Base-by-base conservation (phyloP, 352 stramenopile genomes). In the Globisporangium middletonii region DNA sequence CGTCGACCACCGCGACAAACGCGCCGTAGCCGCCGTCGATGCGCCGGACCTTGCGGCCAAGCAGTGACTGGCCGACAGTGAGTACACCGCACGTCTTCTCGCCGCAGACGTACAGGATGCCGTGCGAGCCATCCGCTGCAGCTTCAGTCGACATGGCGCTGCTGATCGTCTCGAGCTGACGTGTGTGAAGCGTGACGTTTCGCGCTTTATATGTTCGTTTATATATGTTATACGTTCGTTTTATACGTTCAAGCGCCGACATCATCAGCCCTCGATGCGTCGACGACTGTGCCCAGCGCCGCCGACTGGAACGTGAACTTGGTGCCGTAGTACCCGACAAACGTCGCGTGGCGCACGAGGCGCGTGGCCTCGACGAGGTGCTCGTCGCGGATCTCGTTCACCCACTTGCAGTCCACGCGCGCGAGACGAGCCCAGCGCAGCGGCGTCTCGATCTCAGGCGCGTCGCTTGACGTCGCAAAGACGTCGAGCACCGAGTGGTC, bases 1-100 rank as follows among this genome's bases (percentile, higher is more conserved):
- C 69, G 44, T 88, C 78, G 0, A 77, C 67, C 16, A 91, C 49
- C 11, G 69, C 73, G 16, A 83, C 68, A 18, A 85, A 75, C n/a
- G 74, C 64, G 37, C 76, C 65, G 35, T 69, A 82, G 19, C 53
- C 68, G 2, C 75, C 78, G 26, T 74, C 83, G 18, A 91, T 63
- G n/a, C 67, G 65, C 4, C 73, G 67, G 9, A 89, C 60, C 54
- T 83, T 86, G 23, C 66, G 60, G 23, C 78, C 78, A 2, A 76
- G 58, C 0, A 86, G 55, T 50, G 41, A 60, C 5, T 85, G 63
- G 3, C 62, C 59, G 15, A 71, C 23, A 0, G 53, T 35, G 11
- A 83, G 59, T 18, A 61, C 50, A 0, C 73, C 77, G 2, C 50
- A 54, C 1, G 73, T 77, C 33, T 68, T 62, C 48, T 72, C 63